A percentile compares a stretch with the other conserved stretches of the same genome.
Conservation (phyloP, 805 yeast genomes). For the Zygoascus bituminiphila region DNA sequence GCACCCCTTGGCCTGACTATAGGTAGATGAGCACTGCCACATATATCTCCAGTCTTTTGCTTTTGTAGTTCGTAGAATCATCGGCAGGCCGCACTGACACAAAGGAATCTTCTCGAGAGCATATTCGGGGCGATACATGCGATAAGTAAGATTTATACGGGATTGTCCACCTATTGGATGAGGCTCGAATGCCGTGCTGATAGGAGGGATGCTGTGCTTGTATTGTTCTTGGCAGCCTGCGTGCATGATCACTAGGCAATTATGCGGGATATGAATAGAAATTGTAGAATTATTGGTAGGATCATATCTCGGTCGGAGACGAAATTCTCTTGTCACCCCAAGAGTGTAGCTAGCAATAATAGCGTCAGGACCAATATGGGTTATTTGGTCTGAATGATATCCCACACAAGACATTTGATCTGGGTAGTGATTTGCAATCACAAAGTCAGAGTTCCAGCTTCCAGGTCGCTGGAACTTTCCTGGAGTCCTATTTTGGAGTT, state of each 20-base stretch:
- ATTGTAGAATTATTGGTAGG: constrained; percentile 29
- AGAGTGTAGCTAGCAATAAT: constrained; percentile 58
- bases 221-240: constrained; percentile 73
- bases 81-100: constrained; percentile 38
- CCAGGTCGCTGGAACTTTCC: constrained; percentile 34
- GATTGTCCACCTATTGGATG: constrained; percentile 43
- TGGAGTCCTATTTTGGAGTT: constrained; percentile 27
- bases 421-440: constrained; percentile 50
- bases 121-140: constrained; percentile 42
- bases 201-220: constrained; percentile 55
- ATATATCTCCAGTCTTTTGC: constrained; percentile 43
- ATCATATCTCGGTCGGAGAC: constrained; percentile 36
- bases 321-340: constrained; percentile 63
- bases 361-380: constrained; percentile 65
- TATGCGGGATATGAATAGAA: constrained; percentile 60
- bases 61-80: constrained; percentile 51
- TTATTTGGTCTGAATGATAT: constrained; percentile 70
- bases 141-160: constrained; percentile 58
- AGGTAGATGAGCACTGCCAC: constrained; percentile 52
- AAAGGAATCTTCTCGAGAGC: constrained; percentile 29
- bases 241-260: constrained; percentile 62
- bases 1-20: constrained; percentile 21
- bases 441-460: constrained; percentile 47
- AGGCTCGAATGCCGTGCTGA: constrained; percentile 31
- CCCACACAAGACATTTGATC: constrained; percentile 46